Percentiles rank a stretch among this genome's conserved stretches.
Evolutionary conservation across 169 alveolate species (phyloP).

Genomic region (Cryptosporidium meleagridis): DNA sequence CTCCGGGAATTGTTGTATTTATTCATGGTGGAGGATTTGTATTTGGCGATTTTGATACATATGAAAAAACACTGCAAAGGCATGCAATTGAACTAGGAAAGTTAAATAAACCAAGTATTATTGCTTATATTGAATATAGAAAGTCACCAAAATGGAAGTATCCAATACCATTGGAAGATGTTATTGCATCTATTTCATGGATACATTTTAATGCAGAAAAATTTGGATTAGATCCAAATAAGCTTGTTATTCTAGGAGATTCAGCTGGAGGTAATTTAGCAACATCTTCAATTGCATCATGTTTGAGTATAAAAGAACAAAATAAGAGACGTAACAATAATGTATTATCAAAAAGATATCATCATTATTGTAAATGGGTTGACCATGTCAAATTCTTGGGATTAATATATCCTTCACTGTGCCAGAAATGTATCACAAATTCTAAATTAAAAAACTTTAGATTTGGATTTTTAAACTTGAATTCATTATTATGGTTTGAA

Average conservation of each 20-base stretch:
- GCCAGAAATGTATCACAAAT: constrained; percentile 56
- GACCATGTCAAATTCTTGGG: constrained; percentile 46
- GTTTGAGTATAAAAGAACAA: constrained; percentile 14
- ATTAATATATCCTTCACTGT: constrained; percentile 54
- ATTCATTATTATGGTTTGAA: constrained; percentile 41
- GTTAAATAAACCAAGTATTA: constrained; percentile 15
- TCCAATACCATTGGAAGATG: constrained; percentile 66
- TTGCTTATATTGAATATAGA: constrained; percentile 53
- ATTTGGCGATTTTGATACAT: constrained; percentile 31
- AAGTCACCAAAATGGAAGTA: constrained; percentile 69
- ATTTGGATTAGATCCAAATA: constrained; percentile 44
- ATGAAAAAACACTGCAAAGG: constrained; percentile 2
- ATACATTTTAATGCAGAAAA: constrained; percentile 24
- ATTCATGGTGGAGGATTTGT: constrained; percentile 70
- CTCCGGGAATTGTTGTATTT: constrained; percentile 38
- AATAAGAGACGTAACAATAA: not conserved
- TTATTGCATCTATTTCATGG: constrained; percentile 48
- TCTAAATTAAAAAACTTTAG: constrained; percentile 22
- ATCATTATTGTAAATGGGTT: constrained; percentile 35
- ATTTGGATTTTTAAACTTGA: constrained; percentile 22
- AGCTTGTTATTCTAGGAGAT: constrained; percentile 51
- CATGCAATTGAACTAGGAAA: constrained; percentile 58
- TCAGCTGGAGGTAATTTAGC: constrained; percentile 71
- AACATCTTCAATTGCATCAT: constrained; percentile 49
- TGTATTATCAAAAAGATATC: not conserved